phyloP scores from a whole-genome alignment of 176 grass and related monocot species.

The Zoysia pacifica region DNA sequence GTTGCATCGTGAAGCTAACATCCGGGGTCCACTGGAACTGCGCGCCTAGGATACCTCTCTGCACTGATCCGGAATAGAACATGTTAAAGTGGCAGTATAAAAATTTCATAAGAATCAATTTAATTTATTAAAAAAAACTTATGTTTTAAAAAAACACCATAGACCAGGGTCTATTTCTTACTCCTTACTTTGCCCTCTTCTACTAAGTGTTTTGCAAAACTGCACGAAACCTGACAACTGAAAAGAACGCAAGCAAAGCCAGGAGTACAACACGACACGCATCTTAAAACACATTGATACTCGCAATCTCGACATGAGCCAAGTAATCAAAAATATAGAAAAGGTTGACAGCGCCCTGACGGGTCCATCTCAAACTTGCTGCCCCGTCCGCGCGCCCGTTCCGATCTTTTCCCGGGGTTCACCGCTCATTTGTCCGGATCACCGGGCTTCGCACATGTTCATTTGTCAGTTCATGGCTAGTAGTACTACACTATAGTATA shows the following conservation, averaged over 20 bases:
- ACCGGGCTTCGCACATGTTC: background rate
- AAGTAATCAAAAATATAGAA: background rate
- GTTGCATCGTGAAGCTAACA: background rate
- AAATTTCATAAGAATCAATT: too few relatives aligned
- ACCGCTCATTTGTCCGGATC: background rate
- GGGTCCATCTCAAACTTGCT: slow-evolving; percentile 21
- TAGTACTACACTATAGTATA: background rate
- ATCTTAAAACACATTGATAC: slow-evolving; percentile 31
- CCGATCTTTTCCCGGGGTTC: background rate
- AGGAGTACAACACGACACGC: slow-evolving; percentile 1
- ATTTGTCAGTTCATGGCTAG: slow-evolving; percentile 4
- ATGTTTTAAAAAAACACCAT: too few relatives aligned
- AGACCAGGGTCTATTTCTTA: too few relatives aligned
- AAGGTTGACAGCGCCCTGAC: background rate
- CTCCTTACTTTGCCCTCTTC: background rate
- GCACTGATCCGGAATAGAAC: too few relatives aligned
- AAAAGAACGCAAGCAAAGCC: background rate
- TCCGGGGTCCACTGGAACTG: background rate
- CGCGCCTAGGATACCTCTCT: slow-evolving; percentile 15
- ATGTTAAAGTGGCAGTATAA: too few relatives aligned
- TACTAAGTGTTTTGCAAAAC: background rate
- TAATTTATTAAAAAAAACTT: too few relatives aligned
- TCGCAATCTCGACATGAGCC: background rate
- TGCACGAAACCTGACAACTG: background rate
- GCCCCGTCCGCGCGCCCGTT: background rate